Evolutionary conservation across 805 yeast genomes (phyloP), one percentile per base, ranked within the genome.

Genomic region (Maudiozyma barnettii): DNA sequence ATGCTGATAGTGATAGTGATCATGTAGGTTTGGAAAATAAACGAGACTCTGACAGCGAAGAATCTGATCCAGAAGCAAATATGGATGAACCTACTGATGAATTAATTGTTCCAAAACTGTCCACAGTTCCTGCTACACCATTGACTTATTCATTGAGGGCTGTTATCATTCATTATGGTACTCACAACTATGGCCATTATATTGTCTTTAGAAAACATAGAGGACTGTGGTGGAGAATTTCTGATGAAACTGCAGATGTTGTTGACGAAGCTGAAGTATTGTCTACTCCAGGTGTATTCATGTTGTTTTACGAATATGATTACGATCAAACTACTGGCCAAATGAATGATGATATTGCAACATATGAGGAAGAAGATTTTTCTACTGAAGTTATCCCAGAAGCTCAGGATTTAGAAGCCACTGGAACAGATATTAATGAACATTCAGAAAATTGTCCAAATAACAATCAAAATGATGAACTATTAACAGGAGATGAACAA

Each of bases 121-220:
- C 50, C 3, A 36, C 41, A 19, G 23, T 43, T 2, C 65, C 68
- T 5, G 60, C 67, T 49, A 74, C 79, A 2, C 71, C 74, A 2
- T 62, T 83, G 40, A 68, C 74, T 3, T 91, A 91, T 63, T 74
- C 79, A 37, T 72, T 91, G 51, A 85, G 85, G 59, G 86, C 96
- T 0, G 93, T 86, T 1, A 85, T 91, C 41, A 81, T 91, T 1
- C 99, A 91, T 65, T 90, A 83, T 63, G 99, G 99, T 43, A 84
- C 96, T 1, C 97, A 93, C 57, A 89, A 91, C 57, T 93, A 88
- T 62, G 99, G 99, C n/a, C 99, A 91, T 65, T 91, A 91, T 61
- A 85, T 91, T 51, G 88, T 95, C 39, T 91, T 77, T 68, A 78
- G 97, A 59, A 82, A 79, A 58, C 75, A 70, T 49, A 76, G 95